phyloP scores from a whole-genome alignment of 257 asterid genomes.

The Linaria vulgaris region DNA sequence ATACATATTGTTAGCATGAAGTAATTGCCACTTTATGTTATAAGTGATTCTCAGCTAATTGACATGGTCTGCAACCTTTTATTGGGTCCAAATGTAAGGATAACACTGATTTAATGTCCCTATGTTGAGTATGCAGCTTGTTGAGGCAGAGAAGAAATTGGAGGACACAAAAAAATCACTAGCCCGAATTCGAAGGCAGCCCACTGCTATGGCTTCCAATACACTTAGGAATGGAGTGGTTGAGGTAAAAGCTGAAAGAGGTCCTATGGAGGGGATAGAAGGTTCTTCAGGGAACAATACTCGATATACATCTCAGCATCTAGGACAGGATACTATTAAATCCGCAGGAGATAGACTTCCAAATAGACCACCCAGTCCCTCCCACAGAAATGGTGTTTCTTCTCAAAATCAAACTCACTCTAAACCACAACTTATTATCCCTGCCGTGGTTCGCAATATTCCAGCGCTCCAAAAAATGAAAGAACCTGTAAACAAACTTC shows the following conservation, averaged over 20 bases:
- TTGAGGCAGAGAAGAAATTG: slow-evolving; percentile 52
- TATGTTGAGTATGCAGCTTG: slow-evolving; percentile 48
- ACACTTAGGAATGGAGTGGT: slow-evolving; percentile 28
- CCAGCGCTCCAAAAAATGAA: slow-evolving; percentile 31
- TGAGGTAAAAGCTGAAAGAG: slow-evolving; percentile 27
- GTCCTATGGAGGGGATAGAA: slow-evolving; percentile 32
- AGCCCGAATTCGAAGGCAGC: slow-evolving; percentile 46
- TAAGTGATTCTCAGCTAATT: neutral
- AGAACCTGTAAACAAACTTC: slow-evolving; percentile 39
- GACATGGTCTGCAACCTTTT: too few relatives aligned
- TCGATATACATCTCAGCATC: slow-evolving; percentile 16
- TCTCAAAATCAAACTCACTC: slow-evolving; percentile 35
- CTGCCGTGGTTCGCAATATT: slow-evolving; percentile 35
- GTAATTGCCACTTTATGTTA: neutral
- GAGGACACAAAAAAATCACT: slow-evolving; percentile 51
- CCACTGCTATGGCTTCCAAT: slow-evolving; percentile 33
- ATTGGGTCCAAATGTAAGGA: too few relatives aligned
- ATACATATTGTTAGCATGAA: neutral
- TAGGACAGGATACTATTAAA: slow-evolving; percentile 21
- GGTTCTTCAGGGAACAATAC: slow-evolving; percentile 34
- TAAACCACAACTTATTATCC: slow-evolving; percentile 48
- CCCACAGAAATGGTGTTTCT: slow-evolving; percentile 26
- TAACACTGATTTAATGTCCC: slow-evolving; percentile 16
- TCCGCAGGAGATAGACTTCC: slow-evolving; percentile 28
- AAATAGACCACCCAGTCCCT: slow-evolving; percentile 25